phyloP scores from a whole-genome alignment of 345 rosid species.

The Eucalyptus victrix region DNA sequence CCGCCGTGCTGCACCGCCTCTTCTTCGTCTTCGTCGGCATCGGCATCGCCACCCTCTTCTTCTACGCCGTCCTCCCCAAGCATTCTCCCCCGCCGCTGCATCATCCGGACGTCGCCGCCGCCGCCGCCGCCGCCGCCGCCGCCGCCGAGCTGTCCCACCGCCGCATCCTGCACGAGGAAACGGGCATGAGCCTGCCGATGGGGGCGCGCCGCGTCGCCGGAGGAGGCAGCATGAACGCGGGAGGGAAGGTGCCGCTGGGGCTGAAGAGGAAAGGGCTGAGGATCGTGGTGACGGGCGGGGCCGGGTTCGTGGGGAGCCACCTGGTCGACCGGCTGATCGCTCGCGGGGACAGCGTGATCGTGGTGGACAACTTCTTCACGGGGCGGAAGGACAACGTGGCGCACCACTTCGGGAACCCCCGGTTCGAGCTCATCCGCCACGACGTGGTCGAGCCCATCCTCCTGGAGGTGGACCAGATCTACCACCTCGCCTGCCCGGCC shows the following conservation, averaged over 20 bases:
- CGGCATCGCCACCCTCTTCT: slow-evolving; percentile 43
- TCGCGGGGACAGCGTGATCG: slow-evolving; percentile 73
- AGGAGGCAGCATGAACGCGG: background rate
- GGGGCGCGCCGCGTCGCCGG: background rate
- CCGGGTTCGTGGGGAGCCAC: slow-evolving; percentile 88
- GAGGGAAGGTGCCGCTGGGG: slow-evolving; percentile 47
- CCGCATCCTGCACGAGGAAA: background rate
- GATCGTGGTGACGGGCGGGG: slow-evolving; percentile 76
- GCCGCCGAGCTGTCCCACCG: background rate
- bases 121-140: too few relatives aligned
- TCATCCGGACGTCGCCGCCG: background rate
- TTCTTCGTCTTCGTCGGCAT: slow-evolving; percentile 48
- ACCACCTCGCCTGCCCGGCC: slow-evolving; percentile 84
- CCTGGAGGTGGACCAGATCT: slow-evolving; percentile 87
- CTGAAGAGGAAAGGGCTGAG: slow-evolving; percentile 39
- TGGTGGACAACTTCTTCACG: slow-evolving; percentile 71
- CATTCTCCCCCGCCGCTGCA: background rate
- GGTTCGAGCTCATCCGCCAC: slow-evolving; percentile 69
- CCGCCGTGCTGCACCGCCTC: slow-evolving; percentile 22
- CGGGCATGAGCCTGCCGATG: background rate
- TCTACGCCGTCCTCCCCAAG: slow-evolving; percentile 28
- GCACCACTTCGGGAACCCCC: slow-evolving; percentile 66
- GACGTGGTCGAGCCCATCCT: slow-evolving; percentile 80
- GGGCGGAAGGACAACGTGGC: slow-evolving; percentile 63
- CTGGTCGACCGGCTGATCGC: slow-evolving; percentile 75